Conservation (phyloP, 257 asterid species). For the Solanum pimpinellifolium region DNA sequence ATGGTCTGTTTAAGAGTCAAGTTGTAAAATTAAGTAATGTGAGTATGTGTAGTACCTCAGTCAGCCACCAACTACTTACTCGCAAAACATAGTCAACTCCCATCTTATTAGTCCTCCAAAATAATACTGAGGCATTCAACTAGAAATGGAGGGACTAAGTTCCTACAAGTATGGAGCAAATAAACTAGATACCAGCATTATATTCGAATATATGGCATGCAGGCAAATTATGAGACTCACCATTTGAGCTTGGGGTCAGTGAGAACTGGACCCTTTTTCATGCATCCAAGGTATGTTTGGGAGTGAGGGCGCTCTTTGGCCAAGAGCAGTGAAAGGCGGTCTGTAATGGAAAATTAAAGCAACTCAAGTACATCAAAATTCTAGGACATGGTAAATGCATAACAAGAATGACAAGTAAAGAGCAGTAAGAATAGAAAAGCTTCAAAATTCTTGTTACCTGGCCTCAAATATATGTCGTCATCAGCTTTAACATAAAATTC, state of each 20-base stretch:
- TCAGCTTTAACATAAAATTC: conserved; percentile 98
- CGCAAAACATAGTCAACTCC: not conserved
- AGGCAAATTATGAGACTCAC: conserved; percentile 33
- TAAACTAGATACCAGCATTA: not conserved
- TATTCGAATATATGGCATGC: not conserved
- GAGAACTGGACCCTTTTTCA: conserved; percentile 96
- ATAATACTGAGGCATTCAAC: not conserved
- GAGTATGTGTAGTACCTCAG: not conserved
- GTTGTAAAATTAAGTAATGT: not conserved
- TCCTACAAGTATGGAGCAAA: not conserved
- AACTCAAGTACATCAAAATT: not conserved
- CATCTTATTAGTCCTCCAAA: not conserved
- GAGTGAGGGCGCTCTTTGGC: conserved; percentile 93
- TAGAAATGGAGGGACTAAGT: not conserved
- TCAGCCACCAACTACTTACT: not conserved
- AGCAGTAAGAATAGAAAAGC: not conserved
- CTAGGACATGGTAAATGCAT: conserved; percentile 3
- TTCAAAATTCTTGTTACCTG: conserved; percentile 41
- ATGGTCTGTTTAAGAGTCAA: not conserved
- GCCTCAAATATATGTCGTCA: conserved; percentile 92
- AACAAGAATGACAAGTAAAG: not conserved
- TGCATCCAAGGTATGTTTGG: conserved; percentile 94
- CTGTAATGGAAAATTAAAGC: conserved; percentile 20
- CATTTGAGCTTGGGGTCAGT: conserved; percentile 94
- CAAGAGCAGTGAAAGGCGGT: conserved; percentile 86